Evolutionary conservation across 305 asterid species (phyloP).

Genomic region (Rubia tinctorum): DNA sequence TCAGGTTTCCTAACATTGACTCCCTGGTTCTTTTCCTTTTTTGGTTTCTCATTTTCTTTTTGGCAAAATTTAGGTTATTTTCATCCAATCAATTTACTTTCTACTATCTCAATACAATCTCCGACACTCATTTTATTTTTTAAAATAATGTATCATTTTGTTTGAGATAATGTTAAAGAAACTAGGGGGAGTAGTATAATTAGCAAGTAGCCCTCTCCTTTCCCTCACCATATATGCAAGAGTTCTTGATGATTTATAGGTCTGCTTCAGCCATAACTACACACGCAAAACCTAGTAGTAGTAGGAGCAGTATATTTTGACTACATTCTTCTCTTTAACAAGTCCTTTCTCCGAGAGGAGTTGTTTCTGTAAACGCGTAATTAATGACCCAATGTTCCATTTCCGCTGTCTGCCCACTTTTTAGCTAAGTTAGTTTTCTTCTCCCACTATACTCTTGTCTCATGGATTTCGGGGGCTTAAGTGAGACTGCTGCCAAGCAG

Average conservation of each 20-base stretch:
- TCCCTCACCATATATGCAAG: neutral
- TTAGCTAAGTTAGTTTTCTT: conserved; percentile 18
- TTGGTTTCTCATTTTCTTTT: too few species aligned
- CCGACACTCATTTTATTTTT: too few species aligned
- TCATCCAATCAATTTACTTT: too few species aligned
- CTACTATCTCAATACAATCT: too few species aligned
- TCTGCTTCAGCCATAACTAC: conserved; percentile 20
- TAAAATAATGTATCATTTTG: too few species aligned
- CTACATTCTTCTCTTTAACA: conserved; percentile 19
- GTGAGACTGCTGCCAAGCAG: conserved; percentile 17
- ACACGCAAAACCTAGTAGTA: conserved; percentile 4
- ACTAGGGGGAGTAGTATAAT: too few species aligned
- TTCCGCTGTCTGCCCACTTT: conserved; percentile 21
- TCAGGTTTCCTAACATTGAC: too few species aligned
- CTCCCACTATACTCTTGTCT: conserved; percentile 6
- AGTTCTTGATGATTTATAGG: conserved; percentile 14
- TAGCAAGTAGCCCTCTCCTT: neutral
- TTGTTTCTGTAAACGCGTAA: conserved; percentile 11
- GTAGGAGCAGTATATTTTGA: neutral
- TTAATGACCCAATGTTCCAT: conserved; percentile 30
- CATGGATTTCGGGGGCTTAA: conserved; percentile 59
- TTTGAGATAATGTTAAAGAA: too few species aligned
- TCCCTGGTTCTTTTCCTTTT: too few species aligned
- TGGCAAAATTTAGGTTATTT: too few species aligned
- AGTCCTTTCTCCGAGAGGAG: conserved; percentile 20